Conservation (phyloP, 441 rosid species). For the Breynia disticha region DNA sequence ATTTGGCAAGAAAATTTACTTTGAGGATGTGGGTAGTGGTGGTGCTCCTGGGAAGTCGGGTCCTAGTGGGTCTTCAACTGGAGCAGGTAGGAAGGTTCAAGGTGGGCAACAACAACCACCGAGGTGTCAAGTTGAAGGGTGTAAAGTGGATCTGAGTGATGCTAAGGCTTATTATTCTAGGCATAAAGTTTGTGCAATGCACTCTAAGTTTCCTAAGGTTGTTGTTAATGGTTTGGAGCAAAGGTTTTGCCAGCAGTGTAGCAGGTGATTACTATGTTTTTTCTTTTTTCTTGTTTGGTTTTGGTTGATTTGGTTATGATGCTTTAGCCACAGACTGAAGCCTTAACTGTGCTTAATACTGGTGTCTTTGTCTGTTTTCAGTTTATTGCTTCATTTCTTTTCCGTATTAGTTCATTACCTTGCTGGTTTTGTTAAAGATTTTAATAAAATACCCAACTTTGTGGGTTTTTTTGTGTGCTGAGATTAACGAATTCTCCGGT, state of each 20-base stretch:
- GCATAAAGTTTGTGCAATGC: slow-evolving; percentile 84
- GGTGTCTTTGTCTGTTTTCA: no score
- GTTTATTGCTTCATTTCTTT: no score
- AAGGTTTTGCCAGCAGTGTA: slow-evolving; percentile 97
- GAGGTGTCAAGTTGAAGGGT: slow-evolving; percentile 90
- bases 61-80: slow-evolving; percentile 18
- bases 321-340: neutral
- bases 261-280: slow-evolving; percentile 43
- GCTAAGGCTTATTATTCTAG: slow-evolving; percentile 80
- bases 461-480: no score
- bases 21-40: slow-evolving; percentile 39
- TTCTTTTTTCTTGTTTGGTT: neutral
- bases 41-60: slow-evolving; percentile 25
- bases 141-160: slow-evolving; percentile 86
- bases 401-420: no score
- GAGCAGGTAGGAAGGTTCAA: slow-evolving; percentile 37
- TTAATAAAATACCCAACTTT: no score
- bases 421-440: no score
- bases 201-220: slow-evolving; percentile 78
- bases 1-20: slow-evolving; percentile 73
- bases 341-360: neutral
- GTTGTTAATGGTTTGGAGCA: slow-evolving; percentile 75
- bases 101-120: slow-evolving; percentile 54
- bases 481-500: no score
- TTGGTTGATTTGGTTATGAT: neutral